A percentile compares a stretch with the other conserved stretches of the same genome.
These are phyloP conservation scores for Decorospora gaudefroyi DNA, from an alignment of 2,329 filamentous ascomycete species.

Conservation along the genomic window DNA sequence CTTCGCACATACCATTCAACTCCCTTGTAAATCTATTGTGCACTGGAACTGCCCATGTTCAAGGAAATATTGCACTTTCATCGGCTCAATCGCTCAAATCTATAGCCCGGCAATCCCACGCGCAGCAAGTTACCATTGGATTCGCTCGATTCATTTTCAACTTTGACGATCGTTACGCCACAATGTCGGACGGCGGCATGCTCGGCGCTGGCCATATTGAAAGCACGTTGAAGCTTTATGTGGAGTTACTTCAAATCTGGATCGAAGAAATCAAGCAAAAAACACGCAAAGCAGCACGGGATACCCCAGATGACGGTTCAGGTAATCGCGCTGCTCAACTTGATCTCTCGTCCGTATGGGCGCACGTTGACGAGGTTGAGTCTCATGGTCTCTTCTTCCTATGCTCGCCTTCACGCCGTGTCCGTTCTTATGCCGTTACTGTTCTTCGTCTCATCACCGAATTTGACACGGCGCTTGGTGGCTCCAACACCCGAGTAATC, in stretches of 20 bases:
- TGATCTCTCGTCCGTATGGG: conserved; percentile 84
- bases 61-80: conserved; percentile 86
- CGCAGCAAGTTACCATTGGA: conserved; percentile 93
- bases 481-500: conserved; percentile 80
- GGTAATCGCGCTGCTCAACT: conserved; percentile 76
- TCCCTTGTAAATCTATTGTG: conserved; percentile 92
- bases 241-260: conserved; percentile 94
- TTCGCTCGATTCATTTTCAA: conserved; percentile 98
- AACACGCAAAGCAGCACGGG: conserved; percentile 70
- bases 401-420: conserved; percentile 89
- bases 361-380: conserved; percentile 94
- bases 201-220: conserved; percentile 93
- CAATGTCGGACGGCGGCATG: conserved; percentile 97
- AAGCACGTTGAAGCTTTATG: conserved; percentile 87
- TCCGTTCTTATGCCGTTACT: conserved; percentile 87
- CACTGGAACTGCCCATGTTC: conserved; percentile 94
- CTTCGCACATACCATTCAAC: conserved; percentile 88
- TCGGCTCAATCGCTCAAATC: conserved; percentile 93
- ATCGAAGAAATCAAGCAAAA: conserved; percentile 94
- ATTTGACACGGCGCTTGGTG: conserved; percentile 86
- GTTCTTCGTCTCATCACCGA: conserved; percentile 90
- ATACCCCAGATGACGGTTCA: conserved; percentile 64
- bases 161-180: conserved; percentile 95
- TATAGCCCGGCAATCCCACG: conserved; percentile 89
- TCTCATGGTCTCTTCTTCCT: conserved; percentile 96